Percentiles rank a stretch among this genome's conserved stretches.
Conservation (phyloP, 176 grass and related monocot genomes). For the Alloteropsis semialata region DNA sequence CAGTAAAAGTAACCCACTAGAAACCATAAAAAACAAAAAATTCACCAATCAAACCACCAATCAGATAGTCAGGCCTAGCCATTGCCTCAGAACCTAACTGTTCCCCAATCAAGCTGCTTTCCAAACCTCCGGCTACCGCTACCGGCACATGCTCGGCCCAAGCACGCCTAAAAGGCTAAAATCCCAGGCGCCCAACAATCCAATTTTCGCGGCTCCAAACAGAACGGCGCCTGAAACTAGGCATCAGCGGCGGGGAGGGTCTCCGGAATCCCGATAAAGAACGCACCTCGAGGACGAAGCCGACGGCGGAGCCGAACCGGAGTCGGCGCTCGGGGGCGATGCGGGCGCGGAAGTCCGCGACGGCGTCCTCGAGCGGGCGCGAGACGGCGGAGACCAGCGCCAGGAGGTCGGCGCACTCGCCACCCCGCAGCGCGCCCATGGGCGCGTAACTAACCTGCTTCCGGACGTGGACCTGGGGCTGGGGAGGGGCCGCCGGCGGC, state of each 20-base stretch:
- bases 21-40: constrained; percentile 8
- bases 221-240: constrained; percentile 16
- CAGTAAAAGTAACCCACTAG: not conserved
- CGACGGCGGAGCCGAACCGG: constrained; percentile 55
- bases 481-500: not conserved
- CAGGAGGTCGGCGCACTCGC: constrained; percentile 58
- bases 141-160: not conserved
- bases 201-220: not conserved
- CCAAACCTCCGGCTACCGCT: not conserved
- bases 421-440: constrained; percentile 30
- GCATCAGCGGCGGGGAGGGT: not conserved
- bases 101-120: not conserved
- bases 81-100: not conserved
- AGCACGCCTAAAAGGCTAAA: not conserved
- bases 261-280: not conserved
- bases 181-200: not conserved
- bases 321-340: constrained; percentile 61
- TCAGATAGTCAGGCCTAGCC: not conserved
- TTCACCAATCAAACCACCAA: not conserved
- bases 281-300: constrained; percentile 63
- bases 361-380: constrained; percentile 62
- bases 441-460: not conserved
- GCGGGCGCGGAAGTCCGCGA: constrained; percentile 59
- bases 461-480: not conserved
- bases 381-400: constrained; percentile 48